Evolutionary conservation across 2,329 filamentous ascomycete species (phyloP), one percentile per base, ranked within the genome.

Genomic region (Fusarium nygamai): DNA sequence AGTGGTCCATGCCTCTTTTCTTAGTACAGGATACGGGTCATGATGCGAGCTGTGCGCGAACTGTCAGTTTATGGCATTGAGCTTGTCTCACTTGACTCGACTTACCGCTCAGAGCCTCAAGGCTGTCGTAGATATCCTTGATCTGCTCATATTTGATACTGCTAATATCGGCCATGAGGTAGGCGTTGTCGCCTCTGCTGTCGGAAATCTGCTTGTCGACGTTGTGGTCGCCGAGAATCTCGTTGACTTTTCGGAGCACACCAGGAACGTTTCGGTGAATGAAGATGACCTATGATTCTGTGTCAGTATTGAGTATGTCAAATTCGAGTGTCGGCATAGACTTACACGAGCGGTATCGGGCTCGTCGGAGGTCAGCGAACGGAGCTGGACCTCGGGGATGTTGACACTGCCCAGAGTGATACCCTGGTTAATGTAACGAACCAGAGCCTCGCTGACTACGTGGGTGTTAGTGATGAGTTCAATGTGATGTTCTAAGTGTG

Each of bases 131-230:
- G 62, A 99, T 91, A 69, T 94, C 92, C 84, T 94, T 95, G 82
- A 98, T 94, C 80, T 98, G 93, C 46, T 87, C 88, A 58, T 90
- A 88, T 79, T 93, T 91, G 77, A 98, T 94, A 72, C 93, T 91
- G 85, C 94, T 98, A 79, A 99, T 93, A 85, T 99, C 96, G 13
- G 96, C 96, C 95, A 99, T 98, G 72, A 99, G 87, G 82, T 99
- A 99, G 27, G 96, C 96, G 75, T 96, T 89, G 88, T 98, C 96
- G 77, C 95, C 96, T 86, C 92, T 93, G 84, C 93, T 97, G 83
- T 98, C 96, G 58, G 94, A 96, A 87, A 97, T 98, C 85, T 99
- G 96, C 88, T 98, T 98, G 86, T 98, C 96, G 78, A 99, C 95
- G 83, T 99, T 99, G 87, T 99, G 95, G 80, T 97, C 92, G 48